A percentile compares a stretch with the other conserved stretches of the same genome.
These are phyloP conservation scores for Lepidopterella palustris DNA, from an alignment of 495 filamentous ascomycete genomes.

Conservation along the genomic window DNA sequence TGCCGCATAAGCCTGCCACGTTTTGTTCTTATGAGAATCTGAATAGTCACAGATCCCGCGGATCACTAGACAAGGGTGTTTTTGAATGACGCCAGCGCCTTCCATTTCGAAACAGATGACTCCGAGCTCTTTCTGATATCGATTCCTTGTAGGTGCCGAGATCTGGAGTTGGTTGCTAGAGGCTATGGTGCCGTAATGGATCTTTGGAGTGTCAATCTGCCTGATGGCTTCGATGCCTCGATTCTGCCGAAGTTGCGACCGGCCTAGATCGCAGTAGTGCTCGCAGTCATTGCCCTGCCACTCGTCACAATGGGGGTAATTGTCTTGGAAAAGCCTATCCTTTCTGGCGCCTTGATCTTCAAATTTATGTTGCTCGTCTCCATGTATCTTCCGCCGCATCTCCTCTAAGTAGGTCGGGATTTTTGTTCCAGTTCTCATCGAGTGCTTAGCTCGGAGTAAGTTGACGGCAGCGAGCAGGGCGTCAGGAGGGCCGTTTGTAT, in stretches of 20 bases:
- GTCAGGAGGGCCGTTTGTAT: neutral
- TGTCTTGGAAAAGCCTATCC: slow-evolving; percentile 16
- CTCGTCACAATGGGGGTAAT: slow-evolving; percentile 3
- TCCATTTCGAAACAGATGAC: slow-evolving; percentile 30
- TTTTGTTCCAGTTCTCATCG: slow-evolving; percentile 6
- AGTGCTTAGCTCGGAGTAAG: neutral
- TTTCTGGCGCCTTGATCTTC: slow-evolving; percentile 12
- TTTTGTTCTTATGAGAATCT: slow-evolving; percentile 29
- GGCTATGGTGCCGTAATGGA: slow-evolving; percentile 25
- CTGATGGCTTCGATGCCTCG: slow-evolving; percentile 10
- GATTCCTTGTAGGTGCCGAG: slow-evolving; percentile 3
- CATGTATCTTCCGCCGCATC: slow-evolving; percentile 13
- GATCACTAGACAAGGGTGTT: slow-evolving; percentile 20
- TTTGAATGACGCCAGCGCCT: neutral
- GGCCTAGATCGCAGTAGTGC: slow-evolving; percentile 11
- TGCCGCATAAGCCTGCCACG: slow-evolving; percentile 24
- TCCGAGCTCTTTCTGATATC: slow-evolving; percentile 3
- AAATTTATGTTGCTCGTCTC: slow-evolving; percentile 6
- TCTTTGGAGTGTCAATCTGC: slow-evolving; percentile 2
- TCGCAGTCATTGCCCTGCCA: slow-evolving; percentile 8
- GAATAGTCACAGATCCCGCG: slow-evolving; percentile 28
- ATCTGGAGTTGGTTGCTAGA: slow-evolving; percentile 24
- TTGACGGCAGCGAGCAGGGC: neutral
- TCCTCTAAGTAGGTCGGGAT: slow-evolving; percentile 9
- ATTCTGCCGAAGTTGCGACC: neutral